Base-by-base conservation (phyloP, 139 green algal genomes). In the Volvox africanus region DNA sequence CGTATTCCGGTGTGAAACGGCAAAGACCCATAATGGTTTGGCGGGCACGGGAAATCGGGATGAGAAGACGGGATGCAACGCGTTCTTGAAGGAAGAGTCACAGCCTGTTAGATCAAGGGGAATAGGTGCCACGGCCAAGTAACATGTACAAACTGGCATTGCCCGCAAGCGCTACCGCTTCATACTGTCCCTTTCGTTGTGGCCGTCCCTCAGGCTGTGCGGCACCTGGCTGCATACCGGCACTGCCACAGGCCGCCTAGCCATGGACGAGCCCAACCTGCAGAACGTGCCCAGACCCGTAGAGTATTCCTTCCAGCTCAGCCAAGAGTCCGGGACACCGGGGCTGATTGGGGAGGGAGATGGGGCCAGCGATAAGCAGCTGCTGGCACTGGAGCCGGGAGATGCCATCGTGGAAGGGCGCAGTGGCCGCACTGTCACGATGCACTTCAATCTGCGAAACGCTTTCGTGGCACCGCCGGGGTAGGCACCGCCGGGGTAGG, bases 241-340 rank as follows among this genome's bases (percentile, higher is more conserved):
- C 82, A 96, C 95, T 11, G 93, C 91, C 20, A 99, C 95, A 14
- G 97, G 97, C 13, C 95, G 97, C 30, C 93, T 99, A 1, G 83
- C 94, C 20, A 98, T 98, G 96, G 96, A 98, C 28, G 95, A 97
- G 62, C 96, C 96, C 71, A 96, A 96, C 91, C 84, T 90, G 71
- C 97, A 98, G 91, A 95, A 77, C 50, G 93, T 98, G 20, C 97
- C 95, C 3, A 93, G 94, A 77, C 93, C 94, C 6, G 76, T 92
- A 0, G 85, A 94, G 73, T 95, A 91, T 80, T 35, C 89, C 68
- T 67, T 93, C 22, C n/a, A 81, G 1, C 0, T 62, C 20, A 93
- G 92, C 26, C 92, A 93, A 35, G 55, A 75, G 71, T 85, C 78
- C 77, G 80, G 20, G 28, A 21, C 68, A 68, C 35, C 21, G 69